Percentiles rank a stretch among this genome's conserved stretches.
Conservation (phyloP, 2,329 filamentous ascomycete genomes). For the Claviceps maximensis region DNA sequence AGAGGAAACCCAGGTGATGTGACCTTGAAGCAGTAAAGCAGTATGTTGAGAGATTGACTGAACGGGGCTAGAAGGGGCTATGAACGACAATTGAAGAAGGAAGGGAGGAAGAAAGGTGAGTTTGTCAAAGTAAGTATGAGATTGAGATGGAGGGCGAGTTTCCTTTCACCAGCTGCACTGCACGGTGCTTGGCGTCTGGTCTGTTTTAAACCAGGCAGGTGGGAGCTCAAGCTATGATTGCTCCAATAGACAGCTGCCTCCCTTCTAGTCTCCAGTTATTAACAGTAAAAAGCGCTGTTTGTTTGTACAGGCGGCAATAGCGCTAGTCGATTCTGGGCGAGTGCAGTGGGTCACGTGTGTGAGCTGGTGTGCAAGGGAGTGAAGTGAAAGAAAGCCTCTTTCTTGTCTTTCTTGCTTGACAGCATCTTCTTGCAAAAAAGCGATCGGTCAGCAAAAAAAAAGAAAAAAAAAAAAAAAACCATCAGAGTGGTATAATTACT, state of each 20-base stretch:
- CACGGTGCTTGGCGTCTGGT: conserved; percentile 7
- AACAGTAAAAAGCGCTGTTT: conserved; percentile 8
- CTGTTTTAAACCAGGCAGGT: conserved; percentile 14
- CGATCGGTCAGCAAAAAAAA: too few relatives aligned
- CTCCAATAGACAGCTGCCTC: neutral
- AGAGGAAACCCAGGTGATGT: conserved; percentile 1
- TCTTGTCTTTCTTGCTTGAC: too few relatives aligned
- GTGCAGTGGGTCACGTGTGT: conserved; percentile 8
- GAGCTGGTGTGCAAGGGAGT: neutral
- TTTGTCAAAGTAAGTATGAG: conserved; percentile 9
- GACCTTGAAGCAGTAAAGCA: neutral
- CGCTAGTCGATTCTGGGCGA: conserved; percentile 14
- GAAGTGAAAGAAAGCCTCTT: too few relatives aligned
- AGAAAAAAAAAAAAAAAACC: too few relatives aligned
- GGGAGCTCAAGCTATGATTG: conserved; percentile 9
- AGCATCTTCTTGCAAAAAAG: neutral
- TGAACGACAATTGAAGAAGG: neutral
- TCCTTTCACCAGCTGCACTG: conserved; percentile 6
- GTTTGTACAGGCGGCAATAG: conserved; percentile 19
- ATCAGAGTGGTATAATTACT: too few relatives aligned
- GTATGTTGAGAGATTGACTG: neutral
- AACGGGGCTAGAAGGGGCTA: neutral
- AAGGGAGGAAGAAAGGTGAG: conserved; percentile 9
- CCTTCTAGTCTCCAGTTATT: neutral
- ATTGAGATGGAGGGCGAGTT: conserved; percentile 16